Base-by-base conservation (phyloP, 2,329 filamentous ascomycete species). In the Cytospora piceae region DNA sequence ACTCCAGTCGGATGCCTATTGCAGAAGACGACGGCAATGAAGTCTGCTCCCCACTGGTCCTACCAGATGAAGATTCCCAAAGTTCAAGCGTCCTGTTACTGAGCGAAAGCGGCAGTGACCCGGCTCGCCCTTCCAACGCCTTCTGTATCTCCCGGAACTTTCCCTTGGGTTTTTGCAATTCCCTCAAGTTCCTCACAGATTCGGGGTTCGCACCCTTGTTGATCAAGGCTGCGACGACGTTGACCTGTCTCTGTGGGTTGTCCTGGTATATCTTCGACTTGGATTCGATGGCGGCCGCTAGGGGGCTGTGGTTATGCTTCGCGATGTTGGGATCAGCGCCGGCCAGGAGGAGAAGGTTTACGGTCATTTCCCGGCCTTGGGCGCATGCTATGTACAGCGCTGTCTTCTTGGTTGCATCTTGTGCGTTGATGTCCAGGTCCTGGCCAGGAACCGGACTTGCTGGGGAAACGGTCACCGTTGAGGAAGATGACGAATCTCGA, bases 351-450 rank as follows among this genome's bases (percentile, higher is more conserved):
- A 67, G 31, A 12, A 67, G 61, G 2, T 20, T 49, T 5, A 58
- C 61, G 24, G 49, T 64, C 42, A 27, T 64, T 2, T 42, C 56
- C 7, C 42, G 27, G 12, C 65, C 65, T 12, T 54, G 39, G 3
- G n/a, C n/a, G 42, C 65, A 67, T 3, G 65, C 65, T 7, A 34
- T 32, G 24, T 56, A 67, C 6, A 67, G 61, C 0, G 65, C 52
- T 7, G 65, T 67, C 34, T 32, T 55, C 42, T 52, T 52, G 34
- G 53, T 39, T 12, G 32, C 52, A 24, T 67, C 61, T 17, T 64
- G 65, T 4, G 65, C 65, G 57, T 67, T 22, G 42, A 67, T 54
- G 42, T 64, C 61, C 24, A 61, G 42, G 39, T 58, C 61, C n/a
- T 63, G 37, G 15, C 51, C 56, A 8, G 61, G 11, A n/a, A 52